Evolutionary conservation across 177 flowering plant genomes (phyloP), one percentile per base, ranked within the genome.

Genomic region (Tripterygium wilfordii): DNA sequence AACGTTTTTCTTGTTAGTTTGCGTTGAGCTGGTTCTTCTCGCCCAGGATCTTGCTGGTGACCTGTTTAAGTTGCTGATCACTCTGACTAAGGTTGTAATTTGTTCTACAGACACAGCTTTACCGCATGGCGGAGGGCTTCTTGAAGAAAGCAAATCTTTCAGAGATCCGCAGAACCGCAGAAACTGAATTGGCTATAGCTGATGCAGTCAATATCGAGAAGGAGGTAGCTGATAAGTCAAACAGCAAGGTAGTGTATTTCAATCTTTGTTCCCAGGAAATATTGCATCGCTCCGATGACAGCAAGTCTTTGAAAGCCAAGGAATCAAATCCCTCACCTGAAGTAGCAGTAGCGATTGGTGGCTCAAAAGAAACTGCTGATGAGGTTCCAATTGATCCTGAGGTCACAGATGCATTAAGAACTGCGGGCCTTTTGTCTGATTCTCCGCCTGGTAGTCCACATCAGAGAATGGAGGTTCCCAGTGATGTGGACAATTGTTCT

Each of bases 201-300:
- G 99, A 92, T 83, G 96, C 99, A 8, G 53, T 79, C 56, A 92
- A 88, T 53, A 70, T 86, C 58, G 98, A 88, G 62, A 88, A 71
- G 58, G 81, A 62, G 55, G 64, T 86, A 51, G 92, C 83, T 52
- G 72, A 82, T 53, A 76, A 65, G 61, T 86, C 98, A 60, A 86
- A 66, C 50, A 82, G 89, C 78, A 92, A 88, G 66, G 59, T 82
- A 25, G 98, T 88, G 3, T 92, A 92, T 57, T 46, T 84, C 41
- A 92, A 92, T 65, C 75, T 92, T 21, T 88, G 96, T 61, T 76
- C 98, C 26, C 96, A 82, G 62, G 83, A 79, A 58, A 43, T 92
- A 38, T 62, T 62, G 37, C 85, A 71, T 40, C 69, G 45, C 49
- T 59, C 71, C 27, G 69, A 65, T 36, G 51, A 44, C 26, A 59